Conservation (phyloP, 2,329 filamentous ascomycete genomes). For the Xylariales sp. region DNA sequence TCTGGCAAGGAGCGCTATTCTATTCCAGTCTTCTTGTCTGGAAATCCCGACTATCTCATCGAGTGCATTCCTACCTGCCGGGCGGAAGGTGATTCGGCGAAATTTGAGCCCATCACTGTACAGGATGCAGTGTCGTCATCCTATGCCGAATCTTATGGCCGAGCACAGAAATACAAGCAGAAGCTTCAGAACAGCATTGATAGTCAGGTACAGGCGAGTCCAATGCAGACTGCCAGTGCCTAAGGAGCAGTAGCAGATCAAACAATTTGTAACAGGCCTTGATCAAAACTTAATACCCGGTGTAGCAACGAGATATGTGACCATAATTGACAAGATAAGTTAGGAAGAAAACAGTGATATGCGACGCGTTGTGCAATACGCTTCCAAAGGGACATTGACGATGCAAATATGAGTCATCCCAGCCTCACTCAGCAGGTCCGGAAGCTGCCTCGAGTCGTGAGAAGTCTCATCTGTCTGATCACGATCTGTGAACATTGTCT, state of each 20-base stretch:
- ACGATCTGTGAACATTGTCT: no score
- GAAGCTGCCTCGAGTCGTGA: no score
- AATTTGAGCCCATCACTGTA: constrained; percentile 28
- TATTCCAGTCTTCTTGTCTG: constrained; percentile 53
- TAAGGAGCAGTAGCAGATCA: background rate
- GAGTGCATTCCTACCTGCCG: constrained; percentile 28
- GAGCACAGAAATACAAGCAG: constrained; percentile 26
- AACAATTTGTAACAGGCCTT: no score
- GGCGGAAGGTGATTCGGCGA: constrained; percentile 17
- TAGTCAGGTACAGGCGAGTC: background rate
- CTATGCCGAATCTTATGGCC: constrained; percentile 29
- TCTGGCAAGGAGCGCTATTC: constrained; percentile 47
- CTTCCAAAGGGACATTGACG: no score
- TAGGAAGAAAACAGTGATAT: no score
- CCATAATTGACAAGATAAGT: no score
- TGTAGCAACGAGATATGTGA: no score
- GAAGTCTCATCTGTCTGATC: no score
- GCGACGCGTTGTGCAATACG: no score
- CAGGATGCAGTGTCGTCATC: constrained; percentile 27
- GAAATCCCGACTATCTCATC: constrained; percentile 41
- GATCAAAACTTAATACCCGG: no score
- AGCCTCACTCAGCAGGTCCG: no score
- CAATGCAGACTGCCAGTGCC: background rate
- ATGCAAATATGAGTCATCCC: no score
- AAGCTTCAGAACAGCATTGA: constrained; percentile 17